Percentiles rank a stretch among this genome's conserved stretches.
Conservation (phyloP, 2,329 filamentous ascomycete genomes). For the Xylaria sp. region DNA sequence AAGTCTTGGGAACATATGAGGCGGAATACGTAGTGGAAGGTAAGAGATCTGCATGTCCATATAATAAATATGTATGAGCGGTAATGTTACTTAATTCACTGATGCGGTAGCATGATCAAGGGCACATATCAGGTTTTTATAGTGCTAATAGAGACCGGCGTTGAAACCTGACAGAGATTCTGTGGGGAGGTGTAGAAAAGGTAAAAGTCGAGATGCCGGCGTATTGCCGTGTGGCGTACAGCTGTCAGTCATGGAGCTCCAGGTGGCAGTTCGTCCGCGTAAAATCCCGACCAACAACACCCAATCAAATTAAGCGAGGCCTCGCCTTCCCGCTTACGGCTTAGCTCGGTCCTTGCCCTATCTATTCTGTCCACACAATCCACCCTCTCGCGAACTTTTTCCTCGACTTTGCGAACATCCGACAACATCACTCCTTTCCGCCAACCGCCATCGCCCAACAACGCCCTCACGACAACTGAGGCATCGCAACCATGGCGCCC, state of each 20-base stretch:
- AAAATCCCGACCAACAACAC: background rate
- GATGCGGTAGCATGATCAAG: too few relatives aligned
- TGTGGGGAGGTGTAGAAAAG: too few relatives aligned
- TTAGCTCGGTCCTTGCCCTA: slow-evolving; percentile 46
- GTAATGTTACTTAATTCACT: too few relatives aligned
- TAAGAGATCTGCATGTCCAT: too few relatives aligned
- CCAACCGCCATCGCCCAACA: slow-evolving; percentile 42
- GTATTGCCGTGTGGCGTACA: slow-evolving; percentile 1
- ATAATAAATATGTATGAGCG: too few relatives aligned
- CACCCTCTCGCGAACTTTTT: slow-evolving; percentile 38
- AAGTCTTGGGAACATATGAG: background rate
- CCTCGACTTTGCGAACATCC: slow-evolving; percentile 33
- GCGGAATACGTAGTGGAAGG: too few relatives aligned
- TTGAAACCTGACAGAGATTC: too few relatives aligned
- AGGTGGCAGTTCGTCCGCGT: background rate
- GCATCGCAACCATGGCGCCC: slow-evolving; percentile 56
- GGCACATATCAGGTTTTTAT: too few relatives aligned
- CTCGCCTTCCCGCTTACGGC: slow-evolving; percentile 25
- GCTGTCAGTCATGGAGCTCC: slow-evolving; percentile 19
- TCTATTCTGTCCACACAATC: slow-evolving; percentile 46
- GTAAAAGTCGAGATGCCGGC: background rate
- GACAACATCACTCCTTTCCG: slow-evolving; percentile 35
- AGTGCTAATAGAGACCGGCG: too few relatives aligned
- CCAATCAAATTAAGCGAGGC: slow-evolving; percentile 45
- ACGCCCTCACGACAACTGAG: slow-evolving; percentile 52